A percentile compares a stretch with the other conserved stretches of the same genome.
Conservation (phyloP, 2,329 filamentous ascomycete species). For the Colletotrichum tofieldiae region DNA sequence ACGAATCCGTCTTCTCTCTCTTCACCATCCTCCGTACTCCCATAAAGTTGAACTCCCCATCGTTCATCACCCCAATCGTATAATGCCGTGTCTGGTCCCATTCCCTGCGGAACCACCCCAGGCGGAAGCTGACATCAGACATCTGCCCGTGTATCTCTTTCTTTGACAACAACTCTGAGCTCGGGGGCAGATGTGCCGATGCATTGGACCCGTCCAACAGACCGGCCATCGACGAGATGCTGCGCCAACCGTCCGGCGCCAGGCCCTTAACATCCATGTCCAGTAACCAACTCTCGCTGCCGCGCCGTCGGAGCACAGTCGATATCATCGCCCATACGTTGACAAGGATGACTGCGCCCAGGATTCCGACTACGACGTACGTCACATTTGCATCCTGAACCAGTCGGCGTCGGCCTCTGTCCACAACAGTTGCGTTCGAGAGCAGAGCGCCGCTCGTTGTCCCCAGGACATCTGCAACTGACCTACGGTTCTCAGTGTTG, state of each 20-base stretch:
- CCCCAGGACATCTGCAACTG: background rate
- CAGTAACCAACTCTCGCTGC: conserved; percentile 3
- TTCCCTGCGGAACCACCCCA: conserved; percentile 30
- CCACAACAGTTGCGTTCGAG: background rate
- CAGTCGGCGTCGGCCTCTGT: conserved; percentile 19
- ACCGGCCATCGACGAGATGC: conserved; percentile 8
- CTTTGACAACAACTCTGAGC: conserved; percentile 5
- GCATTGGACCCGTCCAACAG: conserved; percentile 5
- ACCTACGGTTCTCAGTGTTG: conserved; percentile 12
- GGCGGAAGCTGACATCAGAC: background rate
- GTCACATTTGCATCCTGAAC: conserved; percentile 23
- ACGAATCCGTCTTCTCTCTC: conserved; percentile 16
- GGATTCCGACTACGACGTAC: conserved; percentile 15
- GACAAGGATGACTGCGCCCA: background rate
- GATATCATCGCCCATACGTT: conserved; percentile 22
- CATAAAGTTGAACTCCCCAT: conserved; percentile 7
- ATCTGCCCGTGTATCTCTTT: conserved; percentile 19
- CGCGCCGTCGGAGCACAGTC: background rate
- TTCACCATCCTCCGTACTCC: background rate
- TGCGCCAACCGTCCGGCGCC: conserved; percentile 13
- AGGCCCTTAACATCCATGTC: conserved; percentile 24
- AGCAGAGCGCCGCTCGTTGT: background rate
- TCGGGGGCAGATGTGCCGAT: conserved; percentile 8
- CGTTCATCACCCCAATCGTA: conserved; percentile 20
- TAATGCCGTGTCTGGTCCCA: background rate